Conservation (phyloP, 2,329 filamentous ascomycete genomes). For the Hymenoscyphus infarciens region DNA sequence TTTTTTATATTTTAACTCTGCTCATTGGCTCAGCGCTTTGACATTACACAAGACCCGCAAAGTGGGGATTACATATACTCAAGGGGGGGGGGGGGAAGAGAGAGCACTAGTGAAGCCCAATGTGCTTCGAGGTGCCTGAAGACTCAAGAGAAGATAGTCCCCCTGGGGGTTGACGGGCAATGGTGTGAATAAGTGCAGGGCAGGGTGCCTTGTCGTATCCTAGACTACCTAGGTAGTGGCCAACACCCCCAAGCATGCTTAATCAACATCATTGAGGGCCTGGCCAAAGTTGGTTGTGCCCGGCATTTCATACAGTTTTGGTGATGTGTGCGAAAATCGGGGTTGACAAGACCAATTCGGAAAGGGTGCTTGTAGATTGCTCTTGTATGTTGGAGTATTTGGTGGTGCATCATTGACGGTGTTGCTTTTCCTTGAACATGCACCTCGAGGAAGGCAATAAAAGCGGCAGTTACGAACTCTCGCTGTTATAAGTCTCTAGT, state of each 20-base stretch:
- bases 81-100: too few species aligned
- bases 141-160: background rate
- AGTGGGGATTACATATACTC: too few species aligned
- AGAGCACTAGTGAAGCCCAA: too few species aligned
- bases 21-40: too few species aligned
- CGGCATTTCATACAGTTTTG: background rate
- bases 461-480: background rate
- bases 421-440: background rate
- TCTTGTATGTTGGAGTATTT: background rate
- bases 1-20: too few species aligned
- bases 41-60: too few species aligned
- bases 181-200: background rate
- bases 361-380: background rate
- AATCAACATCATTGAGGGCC: background rate
- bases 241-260: background rate
- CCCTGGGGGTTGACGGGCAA: background rate
- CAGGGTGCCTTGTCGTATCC: background rate
- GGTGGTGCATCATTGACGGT: background rate
- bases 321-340: background rate
- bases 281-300: background rate
- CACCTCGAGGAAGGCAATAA: background rate
- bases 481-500: background rate
- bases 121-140: background rate
- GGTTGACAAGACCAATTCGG: too few species aligned
- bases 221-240: background rate